Base-by-base conservation (phyloP, 2,329 filamentous ascomycete genomes). In the Aspergillus thermomutatus region DNA sequence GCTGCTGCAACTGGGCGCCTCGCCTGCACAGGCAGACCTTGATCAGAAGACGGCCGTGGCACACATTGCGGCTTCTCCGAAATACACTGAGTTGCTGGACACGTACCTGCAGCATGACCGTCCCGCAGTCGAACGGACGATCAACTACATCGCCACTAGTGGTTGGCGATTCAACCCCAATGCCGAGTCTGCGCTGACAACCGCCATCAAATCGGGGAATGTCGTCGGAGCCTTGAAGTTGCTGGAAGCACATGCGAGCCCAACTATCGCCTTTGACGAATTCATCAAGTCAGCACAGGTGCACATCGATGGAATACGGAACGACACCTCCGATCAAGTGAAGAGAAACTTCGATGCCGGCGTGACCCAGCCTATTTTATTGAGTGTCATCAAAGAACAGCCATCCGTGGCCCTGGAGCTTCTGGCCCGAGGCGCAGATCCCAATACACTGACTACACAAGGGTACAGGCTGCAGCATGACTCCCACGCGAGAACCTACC, bases 1-100 rank as follows among this genome's bases (percentile, higher is more conserved):
- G 0, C 80, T 95, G 8, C 74, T 95, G 28, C 79, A 82, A 48
- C 80, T 92, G 1, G 90, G 90, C 1, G 89, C 89, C 1, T 88
- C 87, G 1, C 86, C 82, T 34, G 84, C 87, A 0, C 90, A 94
- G 70, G 90, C 87, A 0, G 90, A 93, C 62, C 68, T 83, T 37
- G 75, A 82, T 8, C 82, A 85, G 3, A 76, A 80, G 28, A 92
- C 89, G 1, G 85, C 83, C 0, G 80, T 95, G 58, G 84, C 91
- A 58, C 83, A 84, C 58, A 83, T 85, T 54, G 80, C 88, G 1
- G 75, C 80, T n/a, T 72, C 77, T 19, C 21, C 43, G 11, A 77
- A 81, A 2, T 79, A 82, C 40, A 60, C 57, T 4, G 73, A 77
- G 3, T 63, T 82, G 25, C 60, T 83, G 2, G 69, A 80, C 7